These are phyloP conservation scores for Heterobasidion irregulare DNA, from an alignment of 1,284 basidiomycete genomes.

Conservation along the genomic window DNA sequence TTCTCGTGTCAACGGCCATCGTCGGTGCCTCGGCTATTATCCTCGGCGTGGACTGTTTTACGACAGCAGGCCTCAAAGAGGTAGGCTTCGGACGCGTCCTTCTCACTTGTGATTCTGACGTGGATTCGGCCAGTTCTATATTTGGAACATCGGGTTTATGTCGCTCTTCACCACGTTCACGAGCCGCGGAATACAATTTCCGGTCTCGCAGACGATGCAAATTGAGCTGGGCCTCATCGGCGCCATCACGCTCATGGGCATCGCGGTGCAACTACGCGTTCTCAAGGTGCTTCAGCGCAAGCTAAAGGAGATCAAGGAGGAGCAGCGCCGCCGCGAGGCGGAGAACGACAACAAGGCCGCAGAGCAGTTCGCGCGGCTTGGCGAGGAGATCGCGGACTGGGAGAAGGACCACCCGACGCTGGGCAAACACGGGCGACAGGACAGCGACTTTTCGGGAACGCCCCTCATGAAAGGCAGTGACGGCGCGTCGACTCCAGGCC, in stretches of 20 bases:
- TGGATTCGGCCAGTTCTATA: slow-evolving; percentile 62
- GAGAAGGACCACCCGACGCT: slow-evolving; percentile 74
- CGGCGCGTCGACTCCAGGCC: slow-evolving; percentile 30
- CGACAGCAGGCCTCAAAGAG: slow-evolving; percentile 87
- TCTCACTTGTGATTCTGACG: background rate
- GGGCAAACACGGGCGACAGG: slow-evolving; percentile 48
- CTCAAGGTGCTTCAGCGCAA: slow-evolving; percentile 73
- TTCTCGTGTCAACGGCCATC: slow-evolving; percentile 78
- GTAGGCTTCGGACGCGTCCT: slow-evolving; percentile 24
- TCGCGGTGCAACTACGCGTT: slow-evolving; percentile 85
- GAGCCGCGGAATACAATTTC: slow-evolving; percentile 64
- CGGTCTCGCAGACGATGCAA: slow-evolving; percentile 84
- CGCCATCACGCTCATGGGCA: slow-evolving; percentile 77
- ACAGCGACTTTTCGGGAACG: slow-evolving; percentile 45
- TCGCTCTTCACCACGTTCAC: slow-evolving; percentile 71
- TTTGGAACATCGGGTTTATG: slow-evolving; percentile 88
- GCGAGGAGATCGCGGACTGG: slow-evolving; percentile 77
- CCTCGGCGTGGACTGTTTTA: slow-evolving; percentile 90
- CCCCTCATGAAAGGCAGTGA: slow-evolving; percentile 25
- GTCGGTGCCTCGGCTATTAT: slow-evolving; percentile 92
- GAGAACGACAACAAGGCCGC: slow-evolving; percentile 74
- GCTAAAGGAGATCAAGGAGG: slow-evolving; percentile 71
- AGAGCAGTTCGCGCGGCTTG: slow-evolving; percentile 57
- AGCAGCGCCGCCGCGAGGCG: slow-evolving; percentile 66
- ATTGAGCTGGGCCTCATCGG: slow-evolving; percentile 87